Conservation (phyloP, 2,329 filamentous ascomycete genomes). For the Camillea tinctor region DNA sequence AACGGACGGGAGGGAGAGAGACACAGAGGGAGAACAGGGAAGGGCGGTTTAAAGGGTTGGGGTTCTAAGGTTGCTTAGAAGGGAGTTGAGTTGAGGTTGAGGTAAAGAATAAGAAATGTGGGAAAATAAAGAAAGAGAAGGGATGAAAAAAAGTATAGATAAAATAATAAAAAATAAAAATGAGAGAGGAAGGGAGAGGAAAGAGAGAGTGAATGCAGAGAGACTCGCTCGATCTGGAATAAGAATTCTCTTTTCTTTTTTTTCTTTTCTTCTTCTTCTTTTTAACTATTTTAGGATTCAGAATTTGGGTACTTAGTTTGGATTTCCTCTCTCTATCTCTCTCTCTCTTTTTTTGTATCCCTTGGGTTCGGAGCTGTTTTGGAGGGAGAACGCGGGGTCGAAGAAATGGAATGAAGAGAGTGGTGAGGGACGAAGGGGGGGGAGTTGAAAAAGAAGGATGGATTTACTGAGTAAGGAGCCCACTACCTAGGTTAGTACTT, state of each 20-base stretch:
- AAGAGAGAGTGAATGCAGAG: not conserved
- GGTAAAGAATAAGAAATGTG: no score
- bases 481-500: no score
- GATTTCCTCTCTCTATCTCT: no score
- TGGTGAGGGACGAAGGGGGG: not conserved
- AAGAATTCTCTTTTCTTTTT: no score
- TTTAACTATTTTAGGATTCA: no score
- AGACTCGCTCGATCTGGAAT: constrained; percentile 1
- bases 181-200: constrained; percentile 6
- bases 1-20: not conserved
- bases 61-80: not conserved
- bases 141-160: not conserved
- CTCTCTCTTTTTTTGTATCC: no score
- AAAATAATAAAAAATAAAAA: constrained; percentile 1
- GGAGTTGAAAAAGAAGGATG: not conserved
- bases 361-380: not conserved
- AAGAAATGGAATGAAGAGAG: not conserved
- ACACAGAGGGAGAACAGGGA: not conserved
- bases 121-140: no score
- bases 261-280: no score
- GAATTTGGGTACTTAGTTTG: no score
- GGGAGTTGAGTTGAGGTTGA: no score
- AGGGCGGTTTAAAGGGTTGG: no score
- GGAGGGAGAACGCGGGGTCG: not conserved
- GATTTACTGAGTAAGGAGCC: no score